A percentile compares a stretch with the other conserved stretches of the same genome.
Evolutionary conservation across 805 yeast genomes (phyloP).

Genomic region (Ogataea wickerhamii): DNA sequence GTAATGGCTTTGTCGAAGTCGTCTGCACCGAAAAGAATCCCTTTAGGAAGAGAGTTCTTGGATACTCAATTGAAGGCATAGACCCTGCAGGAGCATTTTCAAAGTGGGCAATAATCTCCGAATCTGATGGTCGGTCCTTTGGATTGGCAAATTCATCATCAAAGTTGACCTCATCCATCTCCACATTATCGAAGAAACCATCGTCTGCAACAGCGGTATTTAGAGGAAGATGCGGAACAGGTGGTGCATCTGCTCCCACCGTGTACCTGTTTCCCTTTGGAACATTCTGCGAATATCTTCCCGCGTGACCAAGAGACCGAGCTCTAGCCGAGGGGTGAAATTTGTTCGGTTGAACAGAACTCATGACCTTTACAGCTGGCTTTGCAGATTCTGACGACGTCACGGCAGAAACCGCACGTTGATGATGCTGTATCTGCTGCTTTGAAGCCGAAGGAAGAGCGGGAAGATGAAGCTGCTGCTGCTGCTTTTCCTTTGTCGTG

Average conservation of each 20-base stretch:
- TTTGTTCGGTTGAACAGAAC: conserved; percentile 30
- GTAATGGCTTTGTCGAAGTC: conserved; percentile 87
- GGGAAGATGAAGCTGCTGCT: conserved; percentile 29
- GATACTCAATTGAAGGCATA: conserved; percentile 93
- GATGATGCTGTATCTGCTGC: conserved; percentile 31
- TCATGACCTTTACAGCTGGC: conserved; percentile 18
- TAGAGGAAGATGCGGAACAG: conserved; percentile 37
- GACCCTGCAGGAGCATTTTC: conserved; percentile 64
- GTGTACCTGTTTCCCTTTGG: conserved; percentile 18
- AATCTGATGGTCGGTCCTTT: conserved; percentile 40
- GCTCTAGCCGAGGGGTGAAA: conserved; percentile 85
- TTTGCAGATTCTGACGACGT: conserved; percentile 34
- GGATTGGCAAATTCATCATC: conserved; percentile 25
- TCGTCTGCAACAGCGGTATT: conserved; percentile 41
- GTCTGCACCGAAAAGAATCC: conserved; percentile 95
- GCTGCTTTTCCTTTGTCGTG: conserved; percentile 52
- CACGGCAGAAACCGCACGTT: conserved; percentile 38
- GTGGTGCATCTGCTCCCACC: conserved; percentile 35
- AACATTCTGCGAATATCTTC: conserved; percentile 53
- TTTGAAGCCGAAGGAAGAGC: conserved; percentile 28
- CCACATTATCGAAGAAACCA: conserved; percentile 57
- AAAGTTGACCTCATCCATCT: conserved; percentile 34
- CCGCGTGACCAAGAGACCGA: conserved; percentile 77
- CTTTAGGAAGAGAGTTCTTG: conserved; percentile 83
- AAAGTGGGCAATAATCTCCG: conserved; percentile 40